These are phyloP conservation scores for Suhomyces sp. DNA, from an alignment of 805 yeast genomes.

Conservation along the genomic window DNA sequence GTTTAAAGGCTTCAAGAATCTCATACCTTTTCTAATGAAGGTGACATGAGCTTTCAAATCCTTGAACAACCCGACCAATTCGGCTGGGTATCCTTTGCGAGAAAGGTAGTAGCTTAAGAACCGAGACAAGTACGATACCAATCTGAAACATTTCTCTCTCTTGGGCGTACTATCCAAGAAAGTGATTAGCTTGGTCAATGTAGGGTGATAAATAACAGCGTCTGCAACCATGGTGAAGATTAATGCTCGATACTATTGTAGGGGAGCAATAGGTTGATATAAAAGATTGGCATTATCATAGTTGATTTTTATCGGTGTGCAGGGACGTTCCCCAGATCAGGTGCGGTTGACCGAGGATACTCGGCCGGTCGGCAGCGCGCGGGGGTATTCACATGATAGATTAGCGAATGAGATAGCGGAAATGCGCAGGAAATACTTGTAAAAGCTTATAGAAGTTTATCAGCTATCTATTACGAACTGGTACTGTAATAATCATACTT, in stretches of 20 bases:
- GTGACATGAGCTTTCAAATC: conserved; percentile 62
- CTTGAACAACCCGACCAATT: conserved; percentile 48
- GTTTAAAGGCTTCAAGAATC: conserved; percentile 77
- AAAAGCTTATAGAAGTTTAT: too few species aligned
- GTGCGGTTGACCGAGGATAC: neutral
- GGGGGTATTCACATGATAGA: neutral
- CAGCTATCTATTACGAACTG: too few species aligned
- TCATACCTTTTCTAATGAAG: conserved; percentile 74
- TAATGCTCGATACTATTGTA: neutral
- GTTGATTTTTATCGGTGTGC: neutral
- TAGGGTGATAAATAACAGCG: conserved; percentile 70
- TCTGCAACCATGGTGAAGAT: conserved; percentile 59
- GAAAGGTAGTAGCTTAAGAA: conserved; percentile 63
- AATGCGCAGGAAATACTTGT: too few species aligned
- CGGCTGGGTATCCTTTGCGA: conserved; percentile 52
- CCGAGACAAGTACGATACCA: conserved; percentile 76
- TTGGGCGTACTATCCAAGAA: conserved; percentile 68
- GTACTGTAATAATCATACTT: too few species aligned
- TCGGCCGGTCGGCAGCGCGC: neutral
- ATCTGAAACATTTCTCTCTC: conserved; percentile 76
- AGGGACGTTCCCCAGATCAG: neutral
- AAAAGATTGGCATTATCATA: too few species aligned
- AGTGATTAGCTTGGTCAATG: conserved; percentile 56
- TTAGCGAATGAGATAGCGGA: neutral
- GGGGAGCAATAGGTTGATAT: neutral